phyloP scores from a whole-genome alignment of 2,329 filamentous ascomycete species.

The Biscogniauxia marginata region DNA sequence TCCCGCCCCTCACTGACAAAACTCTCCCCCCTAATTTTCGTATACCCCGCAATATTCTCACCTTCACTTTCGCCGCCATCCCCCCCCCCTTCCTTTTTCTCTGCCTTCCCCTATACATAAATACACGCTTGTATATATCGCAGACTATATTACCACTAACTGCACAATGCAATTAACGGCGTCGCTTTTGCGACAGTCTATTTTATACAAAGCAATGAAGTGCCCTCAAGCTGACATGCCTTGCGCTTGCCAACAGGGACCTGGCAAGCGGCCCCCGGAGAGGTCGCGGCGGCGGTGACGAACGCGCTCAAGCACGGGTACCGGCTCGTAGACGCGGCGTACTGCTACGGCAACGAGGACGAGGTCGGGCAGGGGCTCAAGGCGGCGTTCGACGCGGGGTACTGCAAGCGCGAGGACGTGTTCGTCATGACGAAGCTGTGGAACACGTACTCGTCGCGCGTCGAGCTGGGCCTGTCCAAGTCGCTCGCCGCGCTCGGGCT shows the following conservation, averaged over 20 bases:
- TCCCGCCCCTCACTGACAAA: neutral
- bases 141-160: too few species aligned
- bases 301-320: conserved; percentile 58
- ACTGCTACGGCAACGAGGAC: conserved; percentile 78
- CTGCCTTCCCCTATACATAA: neutral
- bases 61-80: too few species aligned
- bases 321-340: conserved; percentile 67
- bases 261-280: conserved; percentile 61
- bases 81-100: neutral
- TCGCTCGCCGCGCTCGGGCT: conserved; percentile 71
- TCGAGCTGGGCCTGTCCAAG: conserved; percentile 68
- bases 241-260: conserved; percentile 48
- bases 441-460: conserved; percentile 73
- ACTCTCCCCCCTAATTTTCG: neutral
- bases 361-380: conserved; percentile 78
- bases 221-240: conserved; percentile 1
- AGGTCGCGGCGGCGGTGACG: conserved; percentile 57
- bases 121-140: neutral
- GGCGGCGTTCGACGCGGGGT: conserved; percentile 67
- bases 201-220: neutral
- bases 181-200: too few species aligned
- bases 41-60: neutral
- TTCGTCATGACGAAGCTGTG: conserved; percentile 87
- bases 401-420: conserved; percentile 72
- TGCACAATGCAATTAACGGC: too few species aligned